Evolutionary conservation across 2,329 filamentous ascomycete genomes (phyloP), one percentile per base, ranked within the genome.

Genomic region (Apiospora sp.): DNA sequence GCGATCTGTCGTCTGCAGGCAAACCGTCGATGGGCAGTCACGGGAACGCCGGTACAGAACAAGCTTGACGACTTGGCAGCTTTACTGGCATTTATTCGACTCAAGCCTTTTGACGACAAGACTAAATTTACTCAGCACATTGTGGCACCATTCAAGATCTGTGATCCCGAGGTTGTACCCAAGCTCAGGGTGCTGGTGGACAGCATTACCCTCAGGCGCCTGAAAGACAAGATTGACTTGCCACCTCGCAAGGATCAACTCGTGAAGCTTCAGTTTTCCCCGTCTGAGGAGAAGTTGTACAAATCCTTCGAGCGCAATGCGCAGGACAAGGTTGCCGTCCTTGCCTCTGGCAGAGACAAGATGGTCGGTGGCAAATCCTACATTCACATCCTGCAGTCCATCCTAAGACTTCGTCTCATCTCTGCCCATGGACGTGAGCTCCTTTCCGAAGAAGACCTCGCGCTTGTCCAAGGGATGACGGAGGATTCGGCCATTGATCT

Each of bases 401-500:
- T 99, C 79, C 88, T 97, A 76, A 92, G 96, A 43, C 89, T 99
- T 24, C 93, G 96, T 13, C 88, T 97, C 54, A 93, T 98, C 70
- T 98, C 95, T 79, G 96, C 95, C 0, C 96, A 98, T 80, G 96
- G 96, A n/a, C 93, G 93, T 75, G 96, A 98, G 73, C 88, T 99
- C 10, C 87, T 99, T 3, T 94, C 92, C 72, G 91, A 95, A 48
- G 92, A 96, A 27, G 96, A 98, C 78, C 85, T 97, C 67, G 91
- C 92, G 76, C 87, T 93, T 4, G 90, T 96, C 69, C 92, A 95
- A 79, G 96, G 95, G 34, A 88, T 94, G 82, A 94, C 92, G n/a
- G 91, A 91, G 12, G 92, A 94, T 51, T 94, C 94, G 75, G 94
- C 96, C 2, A 97, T 99, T 78, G 93, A 97, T 76, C 88, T 98